Evolutionary conservation across 1,284 basidiomycete species (phyloP).

Genomic region (Microbotryum silenes-acaulis): DNA sequence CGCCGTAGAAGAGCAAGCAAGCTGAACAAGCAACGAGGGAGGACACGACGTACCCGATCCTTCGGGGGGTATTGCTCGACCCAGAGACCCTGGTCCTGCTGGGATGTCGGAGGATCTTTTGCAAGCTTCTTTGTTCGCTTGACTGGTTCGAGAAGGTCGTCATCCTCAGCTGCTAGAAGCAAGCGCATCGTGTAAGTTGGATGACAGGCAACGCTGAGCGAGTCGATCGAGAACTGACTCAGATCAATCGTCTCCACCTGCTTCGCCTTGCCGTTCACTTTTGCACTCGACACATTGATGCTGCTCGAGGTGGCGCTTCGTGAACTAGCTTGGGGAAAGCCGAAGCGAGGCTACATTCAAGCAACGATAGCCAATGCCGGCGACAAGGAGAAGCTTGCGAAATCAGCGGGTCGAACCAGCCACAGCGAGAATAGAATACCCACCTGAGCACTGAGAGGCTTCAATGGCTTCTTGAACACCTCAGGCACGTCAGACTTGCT

Average conservation of each 20-base stretch:
- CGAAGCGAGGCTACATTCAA: too few species aligned
- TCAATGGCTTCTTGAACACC: too few species aligned
- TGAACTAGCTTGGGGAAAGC: too few species aligned
- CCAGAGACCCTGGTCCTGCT: conserved; percentile 7
- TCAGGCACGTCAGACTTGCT: too few species aligned
- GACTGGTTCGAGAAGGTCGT: conserved; percentile 7
- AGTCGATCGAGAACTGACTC: conserved; percentile 7
- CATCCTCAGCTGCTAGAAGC: conserved; percentile 9
- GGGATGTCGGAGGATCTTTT: neutral
- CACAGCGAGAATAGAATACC: too few species aligned
- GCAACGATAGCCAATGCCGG: too few species aligned
- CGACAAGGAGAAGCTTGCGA: too few species aligned
- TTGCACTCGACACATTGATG: conserved; percentile 16
- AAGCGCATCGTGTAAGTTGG: neutral
- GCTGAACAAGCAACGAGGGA: neutral
- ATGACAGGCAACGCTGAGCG: neutral
- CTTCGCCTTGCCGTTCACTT: conserved; percentile 48
- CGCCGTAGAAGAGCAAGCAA: too few species aligned
- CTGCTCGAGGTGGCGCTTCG: too few species aligned
- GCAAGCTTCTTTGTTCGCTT: conserved; percentile 7
- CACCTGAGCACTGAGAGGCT: too few species aligned
- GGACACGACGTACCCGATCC: conserved; percentile 49
- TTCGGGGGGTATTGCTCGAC: conserved; percentile 43
- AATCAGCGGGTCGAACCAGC: too few species aligned
- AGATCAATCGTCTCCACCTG: conserved; percentile 36